A percentile compares a stretch with the other conserved stretches of the same genome.
Evolutionary conservation across 495 filamentous ascomycete genomes (phyloP).

Genomic region (Xylaria sp.): DNA sequence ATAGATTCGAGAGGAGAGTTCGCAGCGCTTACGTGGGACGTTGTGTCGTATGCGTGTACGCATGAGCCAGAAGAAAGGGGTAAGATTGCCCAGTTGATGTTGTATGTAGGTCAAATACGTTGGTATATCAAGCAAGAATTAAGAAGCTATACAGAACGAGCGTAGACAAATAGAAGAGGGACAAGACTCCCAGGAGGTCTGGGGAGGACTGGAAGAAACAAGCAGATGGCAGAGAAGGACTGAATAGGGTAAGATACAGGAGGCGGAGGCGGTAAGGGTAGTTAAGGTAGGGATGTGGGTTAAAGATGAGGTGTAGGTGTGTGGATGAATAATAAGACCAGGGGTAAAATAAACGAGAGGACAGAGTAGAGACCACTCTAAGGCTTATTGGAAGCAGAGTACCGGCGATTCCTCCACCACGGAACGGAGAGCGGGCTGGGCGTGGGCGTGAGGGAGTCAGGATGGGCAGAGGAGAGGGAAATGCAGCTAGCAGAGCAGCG

Average conservation of each 20-base stretch:
- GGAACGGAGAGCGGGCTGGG: constrained; percentile 25
- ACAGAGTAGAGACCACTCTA: constrained; percentile 36
- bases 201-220: constrained; percentile 32
- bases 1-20: constrained; percentile 15
- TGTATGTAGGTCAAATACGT: constrained; percentile 21
- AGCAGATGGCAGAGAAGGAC: constrained; percentile 36
- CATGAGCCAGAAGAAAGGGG: constrained; percentile 19
- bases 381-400: constrained; percentile 12
- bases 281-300: constrained; percentile 38
- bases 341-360: constrained; percentile 39
- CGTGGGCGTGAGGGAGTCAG: not conserved
- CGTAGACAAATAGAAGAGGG: constrained; percentile 43
- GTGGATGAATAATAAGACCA: constrained; percentile 34
- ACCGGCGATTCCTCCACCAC: constrained; percentile 25
- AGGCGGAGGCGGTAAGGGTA: constrained; percentile 37
- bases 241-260: constrained; percentile 46
- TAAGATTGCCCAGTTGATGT: not conserved
- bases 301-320: constrained; percentile 38
- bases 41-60: constrained; percentile 17
- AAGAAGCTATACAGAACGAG: constrained; percentile 48
- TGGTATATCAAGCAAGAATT: constrained; percentile 42
- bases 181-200: constrained; percentile 38
- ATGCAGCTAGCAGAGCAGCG: constrained; percentile 23
- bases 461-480: constrained; percentile 4
- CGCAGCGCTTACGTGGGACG: constrained; percentile 25